Percentiles rank a stretch among this genome's conserved stretches.
These are phyloP conservation scores for Aspergillus tubingensis DNA, from an alignment of 2,329 filamentous ascomycete species.

Conservation along the genomic window DNA sequence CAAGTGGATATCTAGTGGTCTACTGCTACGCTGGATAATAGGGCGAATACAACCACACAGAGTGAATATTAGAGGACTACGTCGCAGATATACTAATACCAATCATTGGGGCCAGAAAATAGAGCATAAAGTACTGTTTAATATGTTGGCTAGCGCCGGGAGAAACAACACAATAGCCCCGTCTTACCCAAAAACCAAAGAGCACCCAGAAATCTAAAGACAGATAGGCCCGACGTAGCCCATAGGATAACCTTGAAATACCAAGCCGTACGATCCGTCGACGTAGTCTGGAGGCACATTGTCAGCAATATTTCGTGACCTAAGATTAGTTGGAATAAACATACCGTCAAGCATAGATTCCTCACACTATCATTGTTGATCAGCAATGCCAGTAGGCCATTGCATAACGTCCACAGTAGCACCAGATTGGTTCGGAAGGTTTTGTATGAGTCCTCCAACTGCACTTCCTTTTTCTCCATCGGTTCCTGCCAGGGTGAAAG, in stretches of 20 bases:
- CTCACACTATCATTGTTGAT: conserved; percentile 88
- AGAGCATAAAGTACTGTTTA: too few species aligned
- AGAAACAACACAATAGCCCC: conserved; percentile 95
- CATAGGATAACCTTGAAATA: conserved; percentile 95
- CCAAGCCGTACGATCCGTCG: conserved; percentile 74
- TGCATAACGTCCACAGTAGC: conserved; percentile 94
- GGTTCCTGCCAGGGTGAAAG: conserved; percentile 77
- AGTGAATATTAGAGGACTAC: too few species aligned
- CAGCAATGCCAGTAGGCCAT: conserved; percentile 77
- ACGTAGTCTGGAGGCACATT: conserved; percentile 54
- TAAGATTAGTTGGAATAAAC: conserved; percentile 43
- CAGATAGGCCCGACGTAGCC: conserved; percentile 77
- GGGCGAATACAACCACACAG: too few species aligned
- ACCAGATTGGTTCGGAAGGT: conserved; percentile 97
- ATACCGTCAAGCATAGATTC: conserved; percentile 81
- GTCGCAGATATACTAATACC: too few species aligned
- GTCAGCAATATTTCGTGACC: not conserved
- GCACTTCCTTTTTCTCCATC: conserved; percentile 77
- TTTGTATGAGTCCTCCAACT: conserved; percentile 96
- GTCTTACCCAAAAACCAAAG: conserved; percentile 92
- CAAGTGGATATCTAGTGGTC: too few species aligned
- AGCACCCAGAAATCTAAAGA: conserved; percentile 90
- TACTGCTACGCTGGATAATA: too few species aligned
- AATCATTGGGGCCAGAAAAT: too few species aligned
- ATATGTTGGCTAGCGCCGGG: conserved; percentile 60